phyloP scores from a whole-genome alignment of 768 basidiomycete species.

The Hericium coralloides region DNA sequence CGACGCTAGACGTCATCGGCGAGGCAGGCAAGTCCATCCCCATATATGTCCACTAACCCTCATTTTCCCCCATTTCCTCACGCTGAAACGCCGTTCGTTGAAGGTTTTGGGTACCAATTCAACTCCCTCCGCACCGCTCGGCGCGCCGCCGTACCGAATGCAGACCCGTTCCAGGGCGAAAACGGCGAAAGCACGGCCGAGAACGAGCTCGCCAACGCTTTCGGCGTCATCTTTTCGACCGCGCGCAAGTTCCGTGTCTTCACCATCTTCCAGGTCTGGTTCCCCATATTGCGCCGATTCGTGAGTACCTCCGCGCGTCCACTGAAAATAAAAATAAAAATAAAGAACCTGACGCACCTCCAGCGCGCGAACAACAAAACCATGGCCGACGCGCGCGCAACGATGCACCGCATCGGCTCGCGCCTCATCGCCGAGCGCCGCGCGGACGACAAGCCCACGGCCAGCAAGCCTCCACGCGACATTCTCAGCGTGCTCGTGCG shows the following conservation, averaged over 20 bases:
- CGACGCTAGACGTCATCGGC: slow-evolving; percentile 73
- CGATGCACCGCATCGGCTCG: slow-evolving; percentile 11
- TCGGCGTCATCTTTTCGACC: slow-evolving; percentile 43
- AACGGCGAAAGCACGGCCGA: slow-evolving; percentile 12
- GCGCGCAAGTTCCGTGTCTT: slow-evolving; percentile 43
- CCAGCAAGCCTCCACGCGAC: slow-evolving; percentile 2
- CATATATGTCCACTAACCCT: not conserved
- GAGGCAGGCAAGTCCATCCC: slow-evolving; percentile 38
- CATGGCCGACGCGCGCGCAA: slow-evolving; percentile 3
- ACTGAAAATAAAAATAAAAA: slow-evolving; percentile 13
- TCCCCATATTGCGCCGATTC: slow-evolving; percentile 43
- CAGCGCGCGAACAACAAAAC: slow-evolving; percentile 6
- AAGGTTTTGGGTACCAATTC: slow-evolving; percentile 51
- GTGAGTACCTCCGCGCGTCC: slow-evolving; percentile 27
- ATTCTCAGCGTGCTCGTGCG: slow-evolving; percentile 31
- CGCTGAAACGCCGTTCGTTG: not conserved
- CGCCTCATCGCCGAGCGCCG: slow-evolving; percentile 11
- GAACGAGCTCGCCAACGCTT: slow-evolving; percentile 48
- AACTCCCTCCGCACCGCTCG: slow-evolving; percentile 33
- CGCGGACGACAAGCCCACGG: not conserved
- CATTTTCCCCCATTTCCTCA: not conserved
- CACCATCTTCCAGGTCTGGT: slow-evolving; percentile 48
- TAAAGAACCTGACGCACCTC: slow-evolving; percentile 19
- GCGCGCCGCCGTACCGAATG: slow-evolving; percentile 26
- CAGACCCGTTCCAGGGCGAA: slow-evolving; percentile 6